These are phyloP conservation scores for Cylindrotheca fusiformis DNA, from an alignment of 108 stramenopile species.

Conservation along the genomic window DNA sequence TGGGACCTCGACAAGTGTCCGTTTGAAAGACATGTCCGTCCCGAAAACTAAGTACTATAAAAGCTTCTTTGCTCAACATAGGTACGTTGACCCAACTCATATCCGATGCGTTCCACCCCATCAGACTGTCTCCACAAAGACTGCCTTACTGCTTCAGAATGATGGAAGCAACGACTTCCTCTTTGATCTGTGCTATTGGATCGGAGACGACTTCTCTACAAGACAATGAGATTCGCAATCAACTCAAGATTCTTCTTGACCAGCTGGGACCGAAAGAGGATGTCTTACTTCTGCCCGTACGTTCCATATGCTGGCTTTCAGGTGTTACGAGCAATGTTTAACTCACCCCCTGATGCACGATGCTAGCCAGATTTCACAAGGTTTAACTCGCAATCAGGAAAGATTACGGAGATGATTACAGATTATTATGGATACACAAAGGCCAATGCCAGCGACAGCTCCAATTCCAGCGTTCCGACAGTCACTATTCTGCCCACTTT, in stretches of 20 bases:
- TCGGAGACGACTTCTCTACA: conserved; percentile 42
- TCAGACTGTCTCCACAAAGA: too few species aligned
- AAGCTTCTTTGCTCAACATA: too few species aligned
- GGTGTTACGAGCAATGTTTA: background rate
- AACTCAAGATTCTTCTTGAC: conserved; percentile 47
- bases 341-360: background rate
- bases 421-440: conserved; percentile 79
- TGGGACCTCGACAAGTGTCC: too few species aligned
- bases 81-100: too few species aligned
- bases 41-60: too few species aligned
- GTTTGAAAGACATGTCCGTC: too few species aligned
- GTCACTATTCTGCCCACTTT: conserved; percentile 88
- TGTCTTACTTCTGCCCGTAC: conserved; percentile 62
- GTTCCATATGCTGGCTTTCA: background rate
- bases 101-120: too few species aligned
- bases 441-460: conserved; percentile 2
- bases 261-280: conserved; percentile 66
- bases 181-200: conserved; percentile 53
- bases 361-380: conserved; percentile 84
- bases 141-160: too few species aligned
- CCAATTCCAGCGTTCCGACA: conserved; percentile 8
- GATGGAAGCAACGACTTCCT: conserved; percentile 22
- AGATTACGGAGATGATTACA: conserved; percentile 74
- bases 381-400: conserved; percentile 87
- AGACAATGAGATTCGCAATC: conserved; percentile 32